phyloP scores from a whole-genome alignment of 495 filamentous ascomycete genomes.

The Neurospora discreta region DNA sequence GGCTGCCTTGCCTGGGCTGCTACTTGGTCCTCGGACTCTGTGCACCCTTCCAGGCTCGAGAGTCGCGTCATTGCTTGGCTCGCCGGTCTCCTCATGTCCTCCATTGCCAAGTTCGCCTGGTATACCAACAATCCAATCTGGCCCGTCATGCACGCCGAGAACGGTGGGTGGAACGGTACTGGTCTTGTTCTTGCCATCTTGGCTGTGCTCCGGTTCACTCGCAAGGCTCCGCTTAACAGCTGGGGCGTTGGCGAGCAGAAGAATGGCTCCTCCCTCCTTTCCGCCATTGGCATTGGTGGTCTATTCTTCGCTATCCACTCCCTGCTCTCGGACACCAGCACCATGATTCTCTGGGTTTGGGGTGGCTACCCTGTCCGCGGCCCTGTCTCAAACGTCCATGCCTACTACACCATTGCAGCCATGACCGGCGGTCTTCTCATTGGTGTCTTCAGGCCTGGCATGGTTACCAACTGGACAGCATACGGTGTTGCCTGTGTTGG shows the following conservation, averaged over 20 bases:
- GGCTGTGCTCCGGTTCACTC: constrained; percentile 59
- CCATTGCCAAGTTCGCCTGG: constrained; percentile 85
- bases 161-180: constrained; percentile 86
- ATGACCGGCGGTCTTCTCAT: constrained; percentile 79
- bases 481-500: constrained; percentile 69
- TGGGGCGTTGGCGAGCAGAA: constrained; percentile 28
- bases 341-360: constrained; percentile 99
- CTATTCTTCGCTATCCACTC: constrained; percentile 89
- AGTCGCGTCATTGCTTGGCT: constrained; percentile 68
- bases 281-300: constrained; percentile 69
- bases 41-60: constrained; percentile 66
- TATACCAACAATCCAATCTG: constrained; percentile 96
- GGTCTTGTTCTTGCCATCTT: constrained; percentile 68
- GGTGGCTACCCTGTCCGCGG: constrained; percentile 89
- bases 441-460: constrained; percentile 58
- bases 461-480: constrained; percentile 69
- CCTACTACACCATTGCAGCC: constrained; percentile 66
- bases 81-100: constrained; percentile 74
- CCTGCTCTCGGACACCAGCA: constrained; percentile 91
- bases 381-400: constrained; percentile 80
- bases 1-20: constrained; percentile 74
- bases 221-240: constrained; percentile 41
- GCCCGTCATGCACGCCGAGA: constrained; percentile 80
- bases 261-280: constrained; percentile 58
- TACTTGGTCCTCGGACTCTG: constrained; percentile 65